Base-by-base conservation (phyloP, 163 green algal genomes). In the Chlorella variabilis region DNA sequence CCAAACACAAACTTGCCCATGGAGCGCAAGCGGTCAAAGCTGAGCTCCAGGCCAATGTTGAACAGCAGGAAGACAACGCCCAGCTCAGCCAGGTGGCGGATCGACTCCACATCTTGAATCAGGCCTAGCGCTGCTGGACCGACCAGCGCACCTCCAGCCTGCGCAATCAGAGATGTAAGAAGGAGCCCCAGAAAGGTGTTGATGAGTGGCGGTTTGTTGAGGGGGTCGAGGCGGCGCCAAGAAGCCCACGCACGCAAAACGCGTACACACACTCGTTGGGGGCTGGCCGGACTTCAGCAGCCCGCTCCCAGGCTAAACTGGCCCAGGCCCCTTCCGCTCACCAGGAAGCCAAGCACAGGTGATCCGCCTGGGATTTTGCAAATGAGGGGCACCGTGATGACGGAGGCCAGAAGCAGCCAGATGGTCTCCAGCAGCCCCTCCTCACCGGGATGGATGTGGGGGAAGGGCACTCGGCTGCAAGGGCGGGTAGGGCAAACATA, bases 31-130 rank as follows among this genome's bases (percentile, higher is more conserved):
- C 96, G 87, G 83, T 99, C 96, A 63, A 99, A 89, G 36, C 81
- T 94, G 0, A 99, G 94, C 94, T 99, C 97, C 68, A 99, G 92
- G 49, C 97, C 97, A 81, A 99, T 99, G 92, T 99, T 99, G 92
- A 99, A 99, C n/a, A 99, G 96, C 81, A 99, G 94, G 90, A 99
- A 99, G 66, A 99, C 95, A 13, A 99, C 97, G 11, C 97, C 97
- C 83, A 99, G 91, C 92, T 99, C 97, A 18, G 96, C 97, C 65
- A 98, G 88, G 82, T 96, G 93, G 23, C 76, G 90, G 63, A 98
- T 93, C 81, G 91, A 92, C 59, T 91, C 78, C 39, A 99, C 94
- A 84, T 98, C 90, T 61, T 91, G 85, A 82, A 98, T 96, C 81
- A 98, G 94, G 77, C 95, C 96, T 54, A 98, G 89, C 8, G 93